These are phyloP conservation scores for Nakaseomyces sp. DNA, from an alignment of 1,139 yeast species.

Conservation along the genomic window DNA sequence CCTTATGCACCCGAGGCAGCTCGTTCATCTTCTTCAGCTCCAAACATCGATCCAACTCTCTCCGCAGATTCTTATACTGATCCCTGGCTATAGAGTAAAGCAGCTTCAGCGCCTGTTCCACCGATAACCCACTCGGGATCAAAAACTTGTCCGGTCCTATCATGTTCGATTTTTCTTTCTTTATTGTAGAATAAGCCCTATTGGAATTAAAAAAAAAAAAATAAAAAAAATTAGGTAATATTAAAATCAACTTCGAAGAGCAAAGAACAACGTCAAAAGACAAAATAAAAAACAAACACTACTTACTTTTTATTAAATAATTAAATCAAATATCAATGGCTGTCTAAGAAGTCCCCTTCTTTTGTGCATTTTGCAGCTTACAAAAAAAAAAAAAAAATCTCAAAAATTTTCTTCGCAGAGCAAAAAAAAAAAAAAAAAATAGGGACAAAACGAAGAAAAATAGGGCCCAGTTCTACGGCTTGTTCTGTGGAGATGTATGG, in stretches of 20 bases:
- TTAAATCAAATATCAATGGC: no score
- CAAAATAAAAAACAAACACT: no score
- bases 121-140: conserved; percentile 26
- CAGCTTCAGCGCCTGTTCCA: conserved; percentile 24
- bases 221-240: no score
- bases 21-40: conserved; percentile 9
- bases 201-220: no score
- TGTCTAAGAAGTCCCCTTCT: no score
- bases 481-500: no score
- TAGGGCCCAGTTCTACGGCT: background rate
- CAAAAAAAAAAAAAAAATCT: background rate
- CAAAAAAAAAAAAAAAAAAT: background rate
- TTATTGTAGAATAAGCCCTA: no score
- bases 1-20: conserved; percentile 13
- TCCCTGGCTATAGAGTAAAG: conserved; percentile 23
- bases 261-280: no score
- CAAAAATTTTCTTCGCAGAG: background rate
- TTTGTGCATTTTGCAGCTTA: no score
- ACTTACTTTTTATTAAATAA: no score
- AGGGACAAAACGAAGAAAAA: background rate
- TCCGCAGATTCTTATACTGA: conserved; percentile 21
- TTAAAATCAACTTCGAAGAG: no score
- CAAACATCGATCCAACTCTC: conserved; percentile 6
- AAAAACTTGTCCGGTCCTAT: conserved; percentile 25
- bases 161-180: background rate